Conservation (phyloP, 306 rosid genomes). For the Castanea sativa region DNA sequence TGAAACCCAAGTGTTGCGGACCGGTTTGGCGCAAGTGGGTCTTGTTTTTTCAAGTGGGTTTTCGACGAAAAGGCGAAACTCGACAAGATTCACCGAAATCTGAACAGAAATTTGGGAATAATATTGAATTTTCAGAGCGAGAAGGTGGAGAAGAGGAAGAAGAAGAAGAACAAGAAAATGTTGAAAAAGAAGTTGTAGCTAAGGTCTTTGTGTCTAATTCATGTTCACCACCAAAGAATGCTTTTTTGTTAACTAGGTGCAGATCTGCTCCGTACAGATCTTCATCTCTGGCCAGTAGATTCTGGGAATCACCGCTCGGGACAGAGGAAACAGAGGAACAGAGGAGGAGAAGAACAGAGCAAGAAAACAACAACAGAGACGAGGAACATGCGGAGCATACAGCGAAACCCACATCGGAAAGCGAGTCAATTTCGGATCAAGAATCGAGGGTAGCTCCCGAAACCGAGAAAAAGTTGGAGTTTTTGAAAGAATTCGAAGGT, state of each 20-base stretch:
- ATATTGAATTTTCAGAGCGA: slow-evolving; percentile 23
- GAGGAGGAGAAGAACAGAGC: slow-evolving; percentile 3
- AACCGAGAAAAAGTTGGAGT: slow-evolving; percentile 29
- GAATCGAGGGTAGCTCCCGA: slow-evolving; percentile 23
- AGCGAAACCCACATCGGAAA: slow-evolving; percentile 24
- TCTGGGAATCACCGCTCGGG: slow-evolving; percentile 53
- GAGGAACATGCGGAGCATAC: slow-evolving; percentile 15
- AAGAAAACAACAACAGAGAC: slow-evolving; percentile 20
- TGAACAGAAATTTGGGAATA: slow-evolving; percentile 23
- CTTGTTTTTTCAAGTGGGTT: slow-evolving; percentile 29
- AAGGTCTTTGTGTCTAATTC: slow-evolving; percentile 19
- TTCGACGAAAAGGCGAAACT: slow-evolving; percentile 29
- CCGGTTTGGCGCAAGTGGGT: slow-evolving; percentile 53
- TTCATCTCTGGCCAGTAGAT: slow-evolving; percentile 55
- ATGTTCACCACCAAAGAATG: slow-evolving; percentile 62
- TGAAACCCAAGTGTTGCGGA: slow-evolving; percentile 32
- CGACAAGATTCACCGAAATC: slow-evolving; percentile 23
- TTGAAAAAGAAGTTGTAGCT: slow-evolving; percentile 20
- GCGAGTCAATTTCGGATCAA: slow-evolving; percentile 39
- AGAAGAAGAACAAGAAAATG: slow-evolving; percentile 12
- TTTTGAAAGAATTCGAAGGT: slow-evolving; percentile 36
- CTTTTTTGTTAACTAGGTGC: slow-evolving; percentile 66
- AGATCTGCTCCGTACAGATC: slow-evolving; percentile 85
- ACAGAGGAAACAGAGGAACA: slow-evolving; percentile 39
- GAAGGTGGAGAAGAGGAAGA: slow-evolving; percentile 10